phyloP scores from a whole-genome alignment of 345 rosid species.

The Lepidium aucheri region DNA sequence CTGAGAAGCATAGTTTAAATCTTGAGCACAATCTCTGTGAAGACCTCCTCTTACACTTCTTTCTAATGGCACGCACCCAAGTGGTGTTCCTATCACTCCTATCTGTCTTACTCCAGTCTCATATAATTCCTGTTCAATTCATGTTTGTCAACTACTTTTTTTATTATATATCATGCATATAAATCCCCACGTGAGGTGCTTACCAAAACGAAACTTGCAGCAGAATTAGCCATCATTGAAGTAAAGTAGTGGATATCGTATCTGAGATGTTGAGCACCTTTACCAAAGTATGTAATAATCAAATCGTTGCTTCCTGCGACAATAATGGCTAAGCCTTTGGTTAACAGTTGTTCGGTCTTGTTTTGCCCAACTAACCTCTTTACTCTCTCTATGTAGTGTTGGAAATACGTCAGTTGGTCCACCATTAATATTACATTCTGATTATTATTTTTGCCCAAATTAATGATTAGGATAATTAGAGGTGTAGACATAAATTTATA shows the following conservation, averaged over 20 bases:
- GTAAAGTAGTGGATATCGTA: background rate
- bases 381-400: constrained; percentile 14
- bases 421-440: constrained; percentile 23
- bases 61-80: constrained; percentile 64
- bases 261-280: background rate
- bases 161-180: too few species aligned
- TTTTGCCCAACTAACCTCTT: constrained; percentile 19
- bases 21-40: constrained; percentile 29
- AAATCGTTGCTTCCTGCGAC: constrained; percentile 37
- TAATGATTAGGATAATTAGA: background rate
- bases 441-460: background rate
- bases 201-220: constrained; percentile 5
- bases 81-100: constrained; percentile 38
- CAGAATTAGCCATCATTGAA: background rate
- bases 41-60: constrained; percentile 49
- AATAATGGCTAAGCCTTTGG: constrained; percentile 20
- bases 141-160: too few species aligned
- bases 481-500: background rate
- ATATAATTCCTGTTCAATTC: too few species aligned
- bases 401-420: constrained; percentile 21
- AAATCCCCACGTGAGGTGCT: background rate
- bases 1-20: constrained; percentile 37
- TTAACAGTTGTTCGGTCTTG: constrained; percentile 12
- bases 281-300: constrained; percentile 18
- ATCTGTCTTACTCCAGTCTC: constrained; percentile 28